Base-by-base conservation (phyloP, 345 rosid genomes). In the Xanthoceras sorbifolium region DNA sequence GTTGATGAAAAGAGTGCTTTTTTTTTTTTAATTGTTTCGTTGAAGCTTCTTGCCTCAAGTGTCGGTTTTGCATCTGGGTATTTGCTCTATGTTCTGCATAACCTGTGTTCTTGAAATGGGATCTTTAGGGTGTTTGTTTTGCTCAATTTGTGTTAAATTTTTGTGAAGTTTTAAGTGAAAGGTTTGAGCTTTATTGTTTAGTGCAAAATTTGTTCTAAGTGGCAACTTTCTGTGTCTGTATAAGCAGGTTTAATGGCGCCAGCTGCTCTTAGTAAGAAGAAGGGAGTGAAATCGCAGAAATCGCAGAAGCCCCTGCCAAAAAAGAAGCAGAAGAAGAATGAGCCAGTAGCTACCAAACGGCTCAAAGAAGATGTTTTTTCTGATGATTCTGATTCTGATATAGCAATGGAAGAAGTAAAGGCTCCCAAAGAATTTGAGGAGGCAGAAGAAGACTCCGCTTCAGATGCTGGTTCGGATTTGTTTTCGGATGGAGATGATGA, bases 311-410 rank as follows among this genome's bases (percentile, higher is more conserved):
- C 84, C 18, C 84, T 87, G 5, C 68, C 70, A 0, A 85, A 77
- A 18, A 90, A 91, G 89, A 88, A 91, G 85, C 93, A 79, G 73
- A 91, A 84, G 77, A 81, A 85, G 82, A 80, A 72, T 78, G 88
- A 63, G 34, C 48, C 75, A 62, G 78, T 82, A 55, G 79, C 81
- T 34, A 84, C 81, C 70, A 89, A 84, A 8, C 81, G 67, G 59
- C 46, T 69, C 12, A 87, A 82, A 69, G 78, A 79, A 32, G 85
- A 77, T 15, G 90, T 81, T 7, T 42, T 69, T 68, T 83, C 78
- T 6, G 87, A 84, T 67, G 91, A 71, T 76, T 90, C 87, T 28
- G 91, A 59, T 77, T 93, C 87, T 64, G 90, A 84, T 55, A 77
- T 69, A 28, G 78, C 80, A 25, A 74, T 86, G 42, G 89, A 79